Evolutionary conservation across 257 asterid species (phyloP).

Genomic region (Phtheirospermum japonicum): DNA sequence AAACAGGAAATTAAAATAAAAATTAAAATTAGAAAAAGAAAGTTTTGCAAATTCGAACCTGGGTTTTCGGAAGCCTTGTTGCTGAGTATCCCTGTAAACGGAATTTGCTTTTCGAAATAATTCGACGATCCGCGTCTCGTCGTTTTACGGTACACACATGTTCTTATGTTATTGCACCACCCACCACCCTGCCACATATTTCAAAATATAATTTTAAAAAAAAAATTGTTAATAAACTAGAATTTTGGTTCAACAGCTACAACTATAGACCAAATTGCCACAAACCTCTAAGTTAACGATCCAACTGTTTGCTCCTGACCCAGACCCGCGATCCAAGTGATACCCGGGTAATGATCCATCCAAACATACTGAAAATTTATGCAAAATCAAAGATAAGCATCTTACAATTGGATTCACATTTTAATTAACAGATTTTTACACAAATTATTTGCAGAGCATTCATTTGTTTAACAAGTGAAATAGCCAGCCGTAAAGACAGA

Average conservation of each 20-base stretch:
- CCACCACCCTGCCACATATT: conserved; percentile 83
- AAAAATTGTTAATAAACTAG: neutral
- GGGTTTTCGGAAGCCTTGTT: conserved; percentile 91
- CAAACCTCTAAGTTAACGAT: conserved; percentile 75
- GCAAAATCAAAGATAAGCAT: neutral
- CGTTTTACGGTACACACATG: conserved; percentile 59
- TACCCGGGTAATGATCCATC: conserved; percentile 89
- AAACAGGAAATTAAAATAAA: neutral
- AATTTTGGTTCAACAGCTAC: neutral
- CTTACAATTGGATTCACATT: no score
- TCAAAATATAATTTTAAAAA: conserved; percentile 3
- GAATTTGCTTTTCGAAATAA: conserved; percentile 60
- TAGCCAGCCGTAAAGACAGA: no score
- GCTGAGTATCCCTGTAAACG: conserved; percentile 79
- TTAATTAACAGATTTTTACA: neutral
- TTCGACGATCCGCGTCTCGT: conserved; percentile 88
- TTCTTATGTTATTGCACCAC: conserved; percentile 80
- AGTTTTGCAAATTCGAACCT: conserved; percentile 41
- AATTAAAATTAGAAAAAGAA: neutral
- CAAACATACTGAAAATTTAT: conserved; percentile 66
- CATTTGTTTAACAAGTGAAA: no score
- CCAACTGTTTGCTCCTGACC: conserved; percentile 80
- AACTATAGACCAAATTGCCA: neutral
- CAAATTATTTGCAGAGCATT: no score
- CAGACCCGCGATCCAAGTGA: conserved; percentile 76